Conservation (phyloP, 2,329 filamentous ascomycete genomes). For the Ophiostoma quercus region DNA sequence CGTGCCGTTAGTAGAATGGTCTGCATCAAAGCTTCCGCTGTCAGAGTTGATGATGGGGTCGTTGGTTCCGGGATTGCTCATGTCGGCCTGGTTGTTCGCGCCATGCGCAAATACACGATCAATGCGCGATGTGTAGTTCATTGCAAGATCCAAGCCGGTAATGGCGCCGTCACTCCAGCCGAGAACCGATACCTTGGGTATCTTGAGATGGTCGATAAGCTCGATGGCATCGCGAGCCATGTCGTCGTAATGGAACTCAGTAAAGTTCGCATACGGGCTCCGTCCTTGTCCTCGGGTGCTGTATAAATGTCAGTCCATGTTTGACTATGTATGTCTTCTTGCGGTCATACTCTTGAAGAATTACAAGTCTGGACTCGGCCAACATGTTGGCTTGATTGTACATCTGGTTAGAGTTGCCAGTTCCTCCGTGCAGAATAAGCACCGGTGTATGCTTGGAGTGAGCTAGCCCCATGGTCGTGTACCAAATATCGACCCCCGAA, state of each 20-base stretch:
- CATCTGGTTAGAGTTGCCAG: conserved; percentile 14
- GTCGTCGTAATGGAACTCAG: conserved; percentile 13
- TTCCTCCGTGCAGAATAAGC: conserved; percentile 12
- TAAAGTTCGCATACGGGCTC: conserved; percentile 8
- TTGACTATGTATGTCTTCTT: neutral
- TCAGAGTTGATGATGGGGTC: conserved; percentile 11
- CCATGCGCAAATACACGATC: conserved; percentile 16
- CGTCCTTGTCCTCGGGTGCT: conserved; percentile 15
- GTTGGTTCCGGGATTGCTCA: conserved; percentile 15
- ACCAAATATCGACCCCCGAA: conserved; percentile 14
- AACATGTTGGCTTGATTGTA: conserved; percentile 13
- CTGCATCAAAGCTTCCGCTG: conserved; percentile 6
- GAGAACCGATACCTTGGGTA: neutral
- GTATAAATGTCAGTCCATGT: neutral
- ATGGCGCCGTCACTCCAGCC: conserved; percentile 16
- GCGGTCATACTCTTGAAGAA: conserved; percentile 13
- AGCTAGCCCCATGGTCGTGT: conserved; percentile 11
- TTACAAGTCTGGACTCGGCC: conserved; percentile 14
- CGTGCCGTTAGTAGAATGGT: conserved; percentile 8
- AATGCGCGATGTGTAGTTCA: conserved; percentile 13
- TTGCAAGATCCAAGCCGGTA: conserved; percentile 9
- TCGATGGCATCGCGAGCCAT: conserved; percentile 14
- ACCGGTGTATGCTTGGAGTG: conserved; percentile 13
- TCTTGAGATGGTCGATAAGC: conserved; percentile 8
- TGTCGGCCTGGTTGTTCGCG: conserved; percentile 15